A percentile compares a stretch with the other conserved stretches of the same genome.
These are phyloP conservation scores for Claviceps quebecensis DNA, from an alignment of 2,329 filamentous ascomycete species.

Conservation along the genomic window DNA sequence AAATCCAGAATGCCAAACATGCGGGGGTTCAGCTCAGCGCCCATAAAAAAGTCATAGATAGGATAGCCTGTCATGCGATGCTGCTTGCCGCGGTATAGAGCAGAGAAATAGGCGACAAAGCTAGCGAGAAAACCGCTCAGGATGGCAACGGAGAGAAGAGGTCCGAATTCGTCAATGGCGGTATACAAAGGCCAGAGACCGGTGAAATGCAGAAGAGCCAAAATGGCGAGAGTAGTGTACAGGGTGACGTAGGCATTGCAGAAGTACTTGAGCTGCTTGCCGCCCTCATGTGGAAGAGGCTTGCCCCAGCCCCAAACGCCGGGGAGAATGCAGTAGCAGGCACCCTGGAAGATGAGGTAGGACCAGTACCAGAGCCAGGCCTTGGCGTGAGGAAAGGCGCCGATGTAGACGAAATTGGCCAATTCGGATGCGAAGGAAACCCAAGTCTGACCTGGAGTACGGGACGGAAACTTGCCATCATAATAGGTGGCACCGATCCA, in stretches of 20 bases:
- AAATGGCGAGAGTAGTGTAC: conserved; percentile 68
- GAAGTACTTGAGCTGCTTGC: conserved; percentile 84
- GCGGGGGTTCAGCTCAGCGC: conserved; percentile 72
- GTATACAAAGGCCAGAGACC: conserved; percentile 82
- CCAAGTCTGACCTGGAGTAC: conserved; percentile 49
- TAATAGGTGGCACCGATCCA: conserved; percentile 95
- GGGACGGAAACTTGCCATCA: conserved; percentile 64
- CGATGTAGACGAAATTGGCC: conserved; percentile 59
- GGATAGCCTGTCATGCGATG: conserved; percentile 81
- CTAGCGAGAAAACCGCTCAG: conserved; percentile 75
- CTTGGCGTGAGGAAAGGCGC: conserved; percentile 67
- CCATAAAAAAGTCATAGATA: conserved; percentile 86
- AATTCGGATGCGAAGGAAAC: conserved; percentile 60
- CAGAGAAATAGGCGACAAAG: conserved; percentile 75
- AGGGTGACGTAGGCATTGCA: conserved; percentile 82
- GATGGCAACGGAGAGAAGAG: conserved; percentile 85
- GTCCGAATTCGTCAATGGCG: conserved; percentile 88
- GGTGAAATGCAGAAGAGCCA: conserved; percentile 61
- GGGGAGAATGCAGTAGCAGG: conserved; percentile 73
- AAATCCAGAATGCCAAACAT: conserved; percentile 78
- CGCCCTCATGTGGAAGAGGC: conserved; percentile 65
- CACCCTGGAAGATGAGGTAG: conserved; percentile 74
- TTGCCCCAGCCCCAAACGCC: conserved; percentile 83
- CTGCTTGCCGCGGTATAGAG: conserved; percentile 62
- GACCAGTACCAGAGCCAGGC: conserved; percentile 93